These are phyloP conservation scores for Sideroxylon spinosum DNA, from an alignment of 179 eudicot species.

Conservation along the genomic window DNA sequence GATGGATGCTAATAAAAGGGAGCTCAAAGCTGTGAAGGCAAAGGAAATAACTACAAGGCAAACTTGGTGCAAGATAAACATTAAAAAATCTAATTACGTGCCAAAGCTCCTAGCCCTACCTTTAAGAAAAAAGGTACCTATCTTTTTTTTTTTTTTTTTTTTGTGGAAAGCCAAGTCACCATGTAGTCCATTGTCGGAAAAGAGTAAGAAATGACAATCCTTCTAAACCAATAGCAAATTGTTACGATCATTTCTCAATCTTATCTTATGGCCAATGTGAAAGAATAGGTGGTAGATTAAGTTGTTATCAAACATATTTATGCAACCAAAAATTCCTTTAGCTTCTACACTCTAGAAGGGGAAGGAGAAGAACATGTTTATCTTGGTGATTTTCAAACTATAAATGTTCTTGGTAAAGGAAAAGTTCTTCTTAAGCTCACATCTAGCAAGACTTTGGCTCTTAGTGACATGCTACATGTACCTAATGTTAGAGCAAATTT, in stretches of 20 bases:
- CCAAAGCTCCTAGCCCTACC: too few relatives aligned
- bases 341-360: background rate
- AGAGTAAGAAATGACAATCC: background rate
- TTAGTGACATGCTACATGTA: background rate
- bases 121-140: background rate
- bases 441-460: background rate
- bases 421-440: constrained; percentile 13
- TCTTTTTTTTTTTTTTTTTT: background rate
- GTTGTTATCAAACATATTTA: constrained; percentile 1
- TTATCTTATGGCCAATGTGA: background rate
- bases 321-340: background rate
- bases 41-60: too few relatives aligned
- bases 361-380: constrained; percentile 9
- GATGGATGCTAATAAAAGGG: too few relatives aligned
- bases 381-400: background rate
- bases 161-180: background rate
- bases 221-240: background rate
- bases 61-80: too few relatives aligned
- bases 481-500: background rate
- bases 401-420: constrained; percentile 2
- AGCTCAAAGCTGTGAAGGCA: too few relatives aligned
- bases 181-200: background rate
- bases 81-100: too few relatives aligned
- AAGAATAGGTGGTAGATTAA: constrained; percentile 12
- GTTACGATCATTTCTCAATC: background rate